Base-by-base conservation (phyloP, 192 early-diverging fungal species). In the Spinellus fusiger region DNA sequence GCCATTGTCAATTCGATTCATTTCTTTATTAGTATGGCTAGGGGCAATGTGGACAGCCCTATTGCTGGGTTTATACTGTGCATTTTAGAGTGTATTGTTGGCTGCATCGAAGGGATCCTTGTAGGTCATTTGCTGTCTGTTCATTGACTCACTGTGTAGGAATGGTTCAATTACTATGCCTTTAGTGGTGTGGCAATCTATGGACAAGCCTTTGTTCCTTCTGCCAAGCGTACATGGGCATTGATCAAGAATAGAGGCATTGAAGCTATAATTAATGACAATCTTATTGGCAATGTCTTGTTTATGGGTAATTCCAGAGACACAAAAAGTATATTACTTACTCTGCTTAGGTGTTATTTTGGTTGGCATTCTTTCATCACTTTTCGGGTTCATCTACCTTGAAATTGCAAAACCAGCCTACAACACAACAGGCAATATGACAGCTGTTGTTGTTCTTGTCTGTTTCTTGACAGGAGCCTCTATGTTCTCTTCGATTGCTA, bases 131-230 rank as follows among this genome's bases (percentile, higher is more conserved):
- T 46, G 0, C 38, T 15, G 44, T 6, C 34, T 12, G 22, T 3
- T 18, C 34, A 6, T 55, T 22, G 34, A 27, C 8, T 9, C 26
- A 2, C 23, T n/a, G n/a, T 59, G 18, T 68, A 66, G 55, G 73
- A 83, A 70, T 87, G 75, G 70, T 88, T 90, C 63, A 92, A 84
- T 75, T 83, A 84, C 59, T 99, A 94, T 74, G 95, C 96, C 0
- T 98, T 93, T 68, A 85, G 89, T 16, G 86, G 94, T 62, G 89
- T 99, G 10, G 95, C 93, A 35, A 84, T 96, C 38, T 94, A 92
- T 61, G 93, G 91, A 61, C 87, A 89, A 57, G 61, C 81, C 9
- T 89, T 86, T 64, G 59, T 81, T 13, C 69, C 70, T 23, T 80
- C 88, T 8, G 88, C 82, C 13, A 78, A 74, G 57, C 86, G 89